phyloP scores from a whole-genome alignment of 345 rosid genomes.

The Noccaea caerulescens region DNA sequence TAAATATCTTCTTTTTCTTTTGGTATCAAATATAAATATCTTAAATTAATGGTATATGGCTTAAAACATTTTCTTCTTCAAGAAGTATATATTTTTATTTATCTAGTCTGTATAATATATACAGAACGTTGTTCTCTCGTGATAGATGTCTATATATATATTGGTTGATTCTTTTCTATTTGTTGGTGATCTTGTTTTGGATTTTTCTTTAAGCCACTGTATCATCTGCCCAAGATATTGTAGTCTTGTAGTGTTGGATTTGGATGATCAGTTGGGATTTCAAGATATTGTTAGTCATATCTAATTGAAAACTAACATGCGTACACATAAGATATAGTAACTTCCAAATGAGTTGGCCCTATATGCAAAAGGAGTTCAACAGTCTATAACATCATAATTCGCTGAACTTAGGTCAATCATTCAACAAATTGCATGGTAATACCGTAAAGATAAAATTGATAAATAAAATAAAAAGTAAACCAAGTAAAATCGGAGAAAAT shows the following conservation, averaged over 20 bases:
- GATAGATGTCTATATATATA: too few species aligned
- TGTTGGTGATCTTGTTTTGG: background rate
- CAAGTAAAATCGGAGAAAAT: conserved; percentile 4
- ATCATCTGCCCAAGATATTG: background rate
- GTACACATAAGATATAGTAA: background rate
- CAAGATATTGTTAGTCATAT: conserved; percentile 17
- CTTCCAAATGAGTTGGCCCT: background rate
- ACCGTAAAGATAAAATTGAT: too few species aligned
- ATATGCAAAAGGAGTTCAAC: background rate
- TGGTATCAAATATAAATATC: background rate
- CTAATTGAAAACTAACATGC: background rate
- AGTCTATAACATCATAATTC: background rate
- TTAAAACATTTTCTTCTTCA: too few species aligned
- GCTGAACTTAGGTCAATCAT: too few species aligned
- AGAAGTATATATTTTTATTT: too few species aligned
- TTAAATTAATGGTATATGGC: too few species aligned
- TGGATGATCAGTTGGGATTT: conserved; percentile 5
- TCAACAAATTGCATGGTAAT: too few species aligned
- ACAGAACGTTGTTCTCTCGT: too few species aligned
- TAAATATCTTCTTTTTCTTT: background rate
- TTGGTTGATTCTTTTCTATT: background rate
- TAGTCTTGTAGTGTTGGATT: background rate
- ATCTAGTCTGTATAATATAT: too few species aligned
- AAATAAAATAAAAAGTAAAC: background rate
- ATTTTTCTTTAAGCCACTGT: background rate